phyloP scores from a whole-genome alignment of 148 eudicot genomes.

The Persicaria tinctoria region DNA sequence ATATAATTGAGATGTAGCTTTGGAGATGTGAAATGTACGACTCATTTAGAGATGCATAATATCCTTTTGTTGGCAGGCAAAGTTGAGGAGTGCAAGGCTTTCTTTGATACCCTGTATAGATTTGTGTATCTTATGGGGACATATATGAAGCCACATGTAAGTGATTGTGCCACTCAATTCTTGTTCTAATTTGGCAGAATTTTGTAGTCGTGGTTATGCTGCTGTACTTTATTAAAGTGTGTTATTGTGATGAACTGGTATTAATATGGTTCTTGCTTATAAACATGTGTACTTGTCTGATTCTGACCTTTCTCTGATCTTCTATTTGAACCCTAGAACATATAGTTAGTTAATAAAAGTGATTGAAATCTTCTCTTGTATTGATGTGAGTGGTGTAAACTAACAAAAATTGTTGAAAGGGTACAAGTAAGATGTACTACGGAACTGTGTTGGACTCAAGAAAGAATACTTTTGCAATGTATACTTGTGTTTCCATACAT shows the following conservation, averaged over 20 bases:
- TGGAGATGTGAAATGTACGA: neutral
- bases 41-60: neutral
- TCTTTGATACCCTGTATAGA: slow-evolving; percentile 59
- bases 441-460: neutral
- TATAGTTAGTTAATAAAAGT: neutral
- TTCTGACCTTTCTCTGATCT: neutral
- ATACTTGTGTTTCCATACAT: neutral
- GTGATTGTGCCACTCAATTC: slow-evolving; percentile 17
- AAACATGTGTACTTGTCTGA: neutral
- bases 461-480: neutral
- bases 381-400: neutral
- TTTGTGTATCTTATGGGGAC: slow-evolving; percentile 90
- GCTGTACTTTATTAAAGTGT: neutral
- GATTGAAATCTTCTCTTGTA: neutral
- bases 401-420: neutral
- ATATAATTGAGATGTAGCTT: neutral
- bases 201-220: neutral
- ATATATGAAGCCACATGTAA: slow-evolving; percentile 87
- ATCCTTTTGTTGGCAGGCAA: slow-evolving; percentile 49
- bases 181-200: neutral
- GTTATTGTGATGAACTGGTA: neutral
- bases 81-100: slow-evolving; percentile 66
- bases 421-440: neutral
- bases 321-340: neutral
- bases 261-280: neutral